Conservation (phyloP, 176 grass and related monocot species). For the Bothriochloa decipiens region DNA sequence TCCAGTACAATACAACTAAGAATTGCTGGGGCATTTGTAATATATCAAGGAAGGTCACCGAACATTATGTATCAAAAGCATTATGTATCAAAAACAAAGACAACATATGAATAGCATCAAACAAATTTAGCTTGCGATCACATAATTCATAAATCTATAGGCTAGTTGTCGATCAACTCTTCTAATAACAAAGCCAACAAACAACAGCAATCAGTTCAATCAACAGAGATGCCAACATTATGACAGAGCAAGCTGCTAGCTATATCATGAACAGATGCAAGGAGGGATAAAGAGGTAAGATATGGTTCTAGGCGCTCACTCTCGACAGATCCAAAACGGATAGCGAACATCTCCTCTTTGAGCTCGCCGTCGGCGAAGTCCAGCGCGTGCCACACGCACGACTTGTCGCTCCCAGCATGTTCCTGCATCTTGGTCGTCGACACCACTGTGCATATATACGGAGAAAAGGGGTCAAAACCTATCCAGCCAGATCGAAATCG, state of each 20-base stretch:
- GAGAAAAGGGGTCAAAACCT: conserved; percentile 4
- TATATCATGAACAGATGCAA: not conserved
- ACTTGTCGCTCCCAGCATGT: conserved; percentile 79
- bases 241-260: not conserved
- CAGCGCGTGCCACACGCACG: conserved; percentile 80
- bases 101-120: not conserved
- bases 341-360: conserved; percentile 86
- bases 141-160: not conserved
- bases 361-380: conserved; percentile 85
- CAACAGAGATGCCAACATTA: not conserved
- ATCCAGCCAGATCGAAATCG: conserved; percentile 32
- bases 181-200: not conserved
- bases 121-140: conserved; percentile 4
- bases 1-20: not conserved
- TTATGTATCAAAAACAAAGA: not conserved
- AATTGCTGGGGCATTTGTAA: not conserved
- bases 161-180: not conserved
- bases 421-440: conserved; percentile 79
- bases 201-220: not conserved
- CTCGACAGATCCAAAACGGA: conserved; percentile 82
- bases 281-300: not conserved
- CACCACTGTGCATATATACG: conserved; percentile 49
- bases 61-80: not conserved
- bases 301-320: conserved; percentile 52
- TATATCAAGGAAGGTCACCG: not conserved